Conservation (phyloP, 345 rosid genomes). For the Clausena lansium region DNA sequence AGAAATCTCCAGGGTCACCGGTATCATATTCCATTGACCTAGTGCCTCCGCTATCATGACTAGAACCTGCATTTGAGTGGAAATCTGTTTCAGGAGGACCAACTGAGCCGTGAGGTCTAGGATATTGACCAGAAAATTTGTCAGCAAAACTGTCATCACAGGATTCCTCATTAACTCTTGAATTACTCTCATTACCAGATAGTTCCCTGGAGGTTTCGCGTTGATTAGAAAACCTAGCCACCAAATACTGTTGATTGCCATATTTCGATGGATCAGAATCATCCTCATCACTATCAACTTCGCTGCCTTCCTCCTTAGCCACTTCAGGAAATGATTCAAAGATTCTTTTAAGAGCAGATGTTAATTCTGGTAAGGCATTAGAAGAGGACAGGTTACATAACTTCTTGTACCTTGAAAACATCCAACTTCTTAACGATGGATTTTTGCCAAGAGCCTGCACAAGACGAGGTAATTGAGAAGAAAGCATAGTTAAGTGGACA, state of each 20-base stretch:
- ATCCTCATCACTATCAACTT: constrained; percentile 62
- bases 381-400: constrained; percentile 46
- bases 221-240: constrained; percentile 34
- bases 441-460: constrained; percentile 66
- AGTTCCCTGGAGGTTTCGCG: constrained; percentile 27
- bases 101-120: constrained; percentile 33
- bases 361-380: constrained; percentile 41
- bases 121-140: constrained; percentile 35
- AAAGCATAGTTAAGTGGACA: background rate
- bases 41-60: constrained; percentile 59
- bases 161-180: constrained; percentile 21
- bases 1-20: constrained; percentile 62
- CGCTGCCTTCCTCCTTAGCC: constrained; percentile 44
- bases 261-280: constrained; percentile 36
- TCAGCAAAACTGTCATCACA: constrained; percentile 25
- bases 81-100: constrained; percentile 38
- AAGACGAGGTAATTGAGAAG: constrained; percentile 13
- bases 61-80: constrained; percentile 49
- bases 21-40: constrained; percentile 65
- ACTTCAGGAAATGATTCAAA: constrained; percentile 46
- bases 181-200: constrained; percentile 32
- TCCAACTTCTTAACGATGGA: constrained; percentile 66
- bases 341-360: constrained; percentile 53
- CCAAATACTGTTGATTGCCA: constrained; percentile 23
- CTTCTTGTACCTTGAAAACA: constrained; percentile 59